Percentiles rank a stretch among this genome's conserved stretches.
phyloP scores from a whole-genome alignment of 2,329 filamentous ascomycete genomes.

The Trichoderma afroharzianum region DNA sequence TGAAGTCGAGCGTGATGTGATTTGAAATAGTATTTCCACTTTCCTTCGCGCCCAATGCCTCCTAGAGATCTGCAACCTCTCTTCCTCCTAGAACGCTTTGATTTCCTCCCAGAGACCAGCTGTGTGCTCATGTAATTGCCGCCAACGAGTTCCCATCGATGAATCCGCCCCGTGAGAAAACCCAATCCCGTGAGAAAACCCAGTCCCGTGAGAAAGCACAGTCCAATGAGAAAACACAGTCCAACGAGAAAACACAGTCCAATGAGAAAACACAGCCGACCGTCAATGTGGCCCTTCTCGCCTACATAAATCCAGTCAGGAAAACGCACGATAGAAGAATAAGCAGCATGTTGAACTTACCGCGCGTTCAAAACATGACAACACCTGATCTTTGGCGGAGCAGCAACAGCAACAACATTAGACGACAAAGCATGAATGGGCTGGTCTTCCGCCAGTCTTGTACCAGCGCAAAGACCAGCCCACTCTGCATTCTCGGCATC shows the following conservation, averaged over 20 bases:
- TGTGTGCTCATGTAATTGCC: neutral
- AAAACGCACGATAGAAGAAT: neutral
- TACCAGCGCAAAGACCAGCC: neutral
- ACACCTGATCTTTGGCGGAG: too few relatives aligned
- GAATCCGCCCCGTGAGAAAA: neutral
- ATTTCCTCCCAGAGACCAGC: neutral
- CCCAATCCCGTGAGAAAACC: neutral
- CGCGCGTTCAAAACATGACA: neutral
- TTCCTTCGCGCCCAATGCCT: neutral
- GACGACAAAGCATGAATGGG: neutral
- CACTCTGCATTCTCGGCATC: neutral
- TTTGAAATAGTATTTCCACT: neutral
- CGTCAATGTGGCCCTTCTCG: neutral
- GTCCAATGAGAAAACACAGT: neutral
- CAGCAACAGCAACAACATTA: too few relatives aligned
- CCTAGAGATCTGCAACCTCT: neutral
- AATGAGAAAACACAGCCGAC: neutral
- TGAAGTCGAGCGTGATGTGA: neutral
- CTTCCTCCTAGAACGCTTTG: neutral
- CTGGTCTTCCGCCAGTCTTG: neutral
- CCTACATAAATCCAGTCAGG: neutral
- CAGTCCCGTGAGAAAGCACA: neutral
- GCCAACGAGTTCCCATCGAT: neutral
- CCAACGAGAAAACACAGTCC: neutral
- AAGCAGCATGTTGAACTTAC: neutral